Conservation (phyloP, 768 basidiomycete genomes). For the Galerina marginata region DNA sequence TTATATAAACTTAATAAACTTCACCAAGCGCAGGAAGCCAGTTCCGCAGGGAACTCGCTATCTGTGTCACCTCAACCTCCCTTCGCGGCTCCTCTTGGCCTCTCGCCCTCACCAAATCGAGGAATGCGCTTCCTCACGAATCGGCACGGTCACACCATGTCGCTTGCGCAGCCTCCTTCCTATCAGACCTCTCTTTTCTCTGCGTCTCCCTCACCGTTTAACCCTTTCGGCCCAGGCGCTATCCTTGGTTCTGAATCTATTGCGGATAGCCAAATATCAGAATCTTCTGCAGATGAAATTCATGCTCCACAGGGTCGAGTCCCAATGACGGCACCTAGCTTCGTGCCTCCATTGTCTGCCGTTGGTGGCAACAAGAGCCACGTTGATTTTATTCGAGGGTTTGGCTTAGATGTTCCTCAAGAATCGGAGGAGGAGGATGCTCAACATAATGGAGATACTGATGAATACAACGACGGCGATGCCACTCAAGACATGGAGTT, state of each 20-base stretch:
- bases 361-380: slow-evolving; percentile 54
- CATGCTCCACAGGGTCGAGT: slow-evolving; percentile 63
- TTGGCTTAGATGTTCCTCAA: slow-evolving; percentile 80
- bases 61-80: slow-evolving; percentile 70
- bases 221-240: slow-evolving; percentile 70
- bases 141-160: slow-evolving; percentile 76
- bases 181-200: slow-evolving; percentile 42
- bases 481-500: slow-evolving; percentile 41
- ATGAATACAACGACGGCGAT: slow-evolving; percentile 32
- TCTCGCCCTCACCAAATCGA: slow-evolving; percentile 57
- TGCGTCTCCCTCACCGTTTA: slow-evolving; percentile 46
- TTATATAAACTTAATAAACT: slow-evolving; percentile 86
- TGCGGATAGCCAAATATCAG: slow-evolving; percentile 22
- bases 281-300: slow-evolving; percentile 32
- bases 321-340: slow-evolving; percentile 48
- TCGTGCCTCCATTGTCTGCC: slow-evolving; percentile 50
- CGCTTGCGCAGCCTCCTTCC: slow-evolving; percentile 65
- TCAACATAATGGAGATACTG: slow-evolving; percentile 44
- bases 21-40: slow-evolving; percentile 68
- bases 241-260: slow-evolving; percentile 48
- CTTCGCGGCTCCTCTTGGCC: slow-evolving; percentile 38
- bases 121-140: slow-evolving; percentile 45
- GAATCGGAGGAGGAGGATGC: slow-evolving; percentile 69
- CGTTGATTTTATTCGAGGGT: slow-evolving; percentile 79
- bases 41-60: slow-evolving; percentile 56